Evolutionary conservation across 371 early-diverging fungal species (phyloP), one percentile per base, ranked within the genome.

Genomic region (Mucor indicus): DNA sequence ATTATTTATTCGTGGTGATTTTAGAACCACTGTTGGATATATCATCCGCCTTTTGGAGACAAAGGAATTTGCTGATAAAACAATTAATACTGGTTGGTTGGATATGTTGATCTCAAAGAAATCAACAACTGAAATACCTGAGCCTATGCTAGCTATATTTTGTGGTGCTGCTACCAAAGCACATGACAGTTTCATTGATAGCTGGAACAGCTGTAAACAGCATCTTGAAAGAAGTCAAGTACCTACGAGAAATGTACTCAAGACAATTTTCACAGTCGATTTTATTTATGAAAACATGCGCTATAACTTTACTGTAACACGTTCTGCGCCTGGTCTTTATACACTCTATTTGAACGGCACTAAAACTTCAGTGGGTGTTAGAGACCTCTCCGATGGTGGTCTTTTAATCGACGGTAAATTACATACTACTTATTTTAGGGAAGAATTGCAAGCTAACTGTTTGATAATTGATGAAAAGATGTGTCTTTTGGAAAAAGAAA

Each of bases 11-110:
- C 93, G 96, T 63, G 96, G 93, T 64, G 98, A 96, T 57, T 98
- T 98, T 85, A 85, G 98, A 39, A 98, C 98, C 15, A 96, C 98
- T 2, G 93, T 96, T 33, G 98, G 95, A 76, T 98, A 95, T 60
- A 85, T 98, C 31, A 86, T 96, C 62, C 89, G 91, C 55, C 79
- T 98, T 47, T 73, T 98, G 49, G 98, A 98, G 66, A 89, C 90
- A 17, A 79, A 84, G 4, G 92, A 87, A 52, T 98, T 94, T 58
- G 80, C 84, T 51, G 80, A 87, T 41, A 97, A 98, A 80, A 79
- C 82, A 2, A 83, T 95, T 65, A 94, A 92, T 39, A 98, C 98
- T 22, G 94, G 90, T 21, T 98, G 98, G 98, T 77, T 98, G 38
- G 98, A 98, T 67, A 85, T 79, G 54, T 72, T 96, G 53, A 96